Evolutionary conservation across 257 asterid species (phyloP), one percentile per base, ranked within the genome.

Genomic region (Gentiana dahurica): DNA sequence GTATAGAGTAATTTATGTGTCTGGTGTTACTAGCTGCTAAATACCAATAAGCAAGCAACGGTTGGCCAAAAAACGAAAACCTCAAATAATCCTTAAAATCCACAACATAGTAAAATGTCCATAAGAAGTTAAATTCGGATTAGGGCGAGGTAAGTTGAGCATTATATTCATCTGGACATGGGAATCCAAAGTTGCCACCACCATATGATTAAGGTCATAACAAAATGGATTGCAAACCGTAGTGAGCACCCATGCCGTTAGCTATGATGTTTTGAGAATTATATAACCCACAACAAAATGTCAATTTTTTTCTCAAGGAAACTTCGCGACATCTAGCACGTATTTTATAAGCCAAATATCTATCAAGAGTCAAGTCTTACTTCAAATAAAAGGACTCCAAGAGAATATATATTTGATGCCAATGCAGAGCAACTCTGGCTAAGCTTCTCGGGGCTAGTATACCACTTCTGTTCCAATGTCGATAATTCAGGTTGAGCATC

Each of bases 331-430:
- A 24, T 24, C 24, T 24, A 24, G 0, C 24, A 24, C 24, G 1
- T 24, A 24, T 24, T 24, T 34, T 32, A 8, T 39, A n/a, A 48
- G 44, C 61, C 45, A 33, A 33, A 6, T 41, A 24, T 37, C 34
- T 4, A 34, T 41, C 24, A 55, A 73, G 52, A 51, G 8, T 59
- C 57, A 65, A 65, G 59, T 63, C 94, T 72, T 69, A 91, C 98
- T 96, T 92, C 98, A 73, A 92, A 88, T 55, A 92, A 77, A 76
- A 92, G 88, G 70, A 92, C 80, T 54, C 98, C 98, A 70, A 92
- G 75, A 68, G 81, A 75, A 61, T 88, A 92, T 61, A 88, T 75
- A 70, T 92, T 92, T 49, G 97, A 85, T 39, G 98, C 70, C 74
- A 81, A 70, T 12, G 90, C 69, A 73, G 77, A 75, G 49, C 59